Base-by-base conservation (phyloP, 495 filamentous ascomycete genomes). In the Penicillium manginii region DNA sequence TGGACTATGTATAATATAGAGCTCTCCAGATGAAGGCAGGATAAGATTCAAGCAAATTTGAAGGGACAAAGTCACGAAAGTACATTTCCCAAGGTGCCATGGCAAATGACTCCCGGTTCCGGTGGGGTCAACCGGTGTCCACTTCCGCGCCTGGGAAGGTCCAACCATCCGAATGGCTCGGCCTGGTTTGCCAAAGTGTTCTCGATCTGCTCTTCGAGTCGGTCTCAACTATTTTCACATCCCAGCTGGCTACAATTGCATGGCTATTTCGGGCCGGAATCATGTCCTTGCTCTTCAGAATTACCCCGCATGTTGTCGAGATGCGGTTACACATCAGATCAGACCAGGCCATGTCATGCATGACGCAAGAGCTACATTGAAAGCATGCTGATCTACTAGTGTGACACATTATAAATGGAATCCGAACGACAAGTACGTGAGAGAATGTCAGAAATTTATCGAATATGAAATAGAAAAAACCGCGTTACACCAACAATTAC, bases 101-200 rank as follows among this genome's bases (percentile, higher is more conserved):
- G 2, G 15, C 15, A 43, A 59, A 58, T 58, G 57, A 60, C 58
- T 53, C 62, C 15, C 5, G 15, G 40, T 9, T 43, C 14, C n/a
- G 31, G 65, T 68, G 65, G 65, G 59, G 59, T 61, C 22, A 40
- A 33, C 29, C 21, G 26, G 50, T 52, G 31, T 59, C 57, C 55
- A 63, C 57, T 40, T 49, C 42, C 42, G 43, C 12, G 31, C 37
- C 23, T 45, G 61, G 67, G 67, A 64, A 69, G 67, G 67, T 65
- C 64, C 67, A 69, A 65, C 64, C 63, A 43, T 43, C 40, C n/a
- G 35, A n/a, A 37, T n/a, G 15, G 35, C 54, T 37, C 35, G 35
- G 35, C 5, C 35, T 37, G 11, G 33, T n/a, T 10, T n/a, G n/a
- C n/a, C n/a, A n/a, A n/a, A n/a, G n/a, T n/a, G n/a, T 37, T n/a